Conservation (phyloP, 768 basidiomycete genomes). For the Boletus fagicola region DNA sequence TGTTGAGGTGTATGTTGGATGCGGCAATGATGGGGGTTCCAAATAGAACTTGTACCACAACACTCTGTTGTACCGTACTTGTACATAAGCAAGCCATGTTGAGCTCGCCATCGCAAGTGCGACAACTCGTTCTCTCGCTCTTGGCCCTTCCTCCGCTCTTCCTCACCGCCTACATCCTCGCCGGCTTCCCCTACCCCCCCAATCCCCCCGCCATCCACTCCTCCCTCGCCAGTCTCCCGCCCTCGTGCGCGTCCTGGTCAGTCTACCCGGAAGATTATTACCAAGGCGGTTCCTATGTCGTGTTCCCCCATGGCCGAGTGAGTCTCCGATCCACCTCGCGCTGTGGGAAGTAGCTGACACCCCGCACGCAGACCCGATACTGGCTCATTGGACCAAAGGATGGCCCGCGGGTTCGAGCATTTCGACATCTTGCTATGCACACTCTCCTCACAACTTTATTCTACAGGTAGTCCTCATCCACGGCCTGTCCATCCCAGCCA, state of each 20-base stretch:
- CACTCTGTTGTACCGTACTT: no score
- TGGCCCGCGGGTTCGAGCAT: slow-evolving; percentile 55
- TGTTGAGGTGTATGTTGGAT: no score
- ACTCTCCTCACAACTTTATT: slow-evolving; percentile 2
- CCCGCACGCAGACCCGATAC: slow-evolving; percentile 55
- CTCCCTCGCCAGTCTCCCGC: slow-evolving; percentile 61
- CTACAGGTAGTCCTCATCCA: slow-evolving; percentile 71
- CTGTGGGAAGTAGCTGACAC: slow-evolving; percentile 1
- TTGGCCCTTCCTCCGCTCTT: slow-evolving; percentile 61
- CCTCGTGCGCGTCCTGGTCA: slow-evolving; percentile 54
- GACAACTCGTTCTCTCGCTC: slow-evolving; percentile 38
- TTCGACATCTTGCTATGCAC: not conserved
- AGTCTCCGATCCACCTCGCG: slow-evolving; percentile 18
- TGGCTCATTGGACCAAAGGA: slow-evolving; percentile 73
- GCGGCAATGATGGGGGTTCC: no score
- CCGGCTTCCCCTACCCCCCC: slow-evolving; percentile 64
- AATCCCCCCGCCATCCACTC: slow-evolving; percentile 47
- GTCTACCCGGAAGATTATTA: slow-evolving; percentile 75
- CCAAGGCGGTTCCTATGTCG: slow-evolving; percentile 56
- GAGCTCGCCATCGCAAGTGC: slow-evolving; percentile 10
- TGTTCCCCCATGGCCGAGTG: slow-evolving; percentile 64
- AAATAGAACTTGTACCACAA: not conserved
- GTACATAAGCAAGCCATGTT: slow-evolving; percentile 9
- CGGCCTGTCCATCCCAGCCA: slow-evolving; percentile 72
- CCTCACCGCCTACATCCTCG: slow-evolving; percentile 58